Evolutionary conservation across 2,329 filamentous ascomycete species (phyloP).

Genomic region (Aspergillus clavatus): DNA sequence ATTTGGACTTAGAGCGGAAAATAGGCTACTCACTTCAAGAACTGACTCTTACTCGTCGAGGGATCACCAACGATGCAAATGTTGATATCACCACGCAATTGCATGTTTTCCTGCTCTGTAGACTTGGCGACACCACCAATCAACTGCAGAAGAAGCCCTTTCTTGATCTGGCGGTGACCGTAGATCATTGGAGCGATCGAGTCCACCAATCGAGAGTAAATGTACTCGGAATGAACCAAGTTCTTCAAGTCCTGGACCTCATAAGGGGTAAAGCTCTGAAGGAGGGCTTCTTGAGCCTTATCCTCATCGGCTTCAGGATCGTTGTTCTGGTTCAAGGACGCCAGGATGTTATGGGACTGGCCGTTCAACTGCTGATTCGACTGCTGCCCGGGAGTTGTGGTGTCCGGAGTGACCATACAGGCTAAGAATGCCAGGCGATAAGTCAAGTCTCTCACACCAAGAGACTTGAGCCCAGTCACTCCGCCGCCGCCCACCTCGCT

Average conservation of each 20-base stretch:
- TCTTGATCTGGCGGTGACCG: slow-evolving; percentile 96
- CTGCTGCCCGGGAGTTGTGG: slow-evolving; percentile 70
- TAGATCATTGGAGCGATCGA: slow-evolving; percentile 96
- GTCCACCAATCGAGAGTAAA: slow-evolving; percentile 87
- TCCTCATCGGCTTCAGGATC: slow-evolving; percentile 71
- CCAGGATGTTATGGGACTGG: slow-evolving; percentile 78
- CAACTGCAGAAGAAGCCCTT: slow-evolving; percentile 86
- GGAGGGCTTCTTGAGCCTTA: slow-evolving; percentile 78
- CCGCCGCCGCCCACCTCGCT: slow-evolving; percentile 79
- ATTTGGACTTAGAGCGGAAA: neutral
- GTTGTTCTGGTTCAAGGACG: slow-evolving; percentile 70
- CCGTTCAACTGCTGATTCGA: slow-evolving; percentile 64
- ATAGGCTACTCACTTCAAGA: slow-evolving; percentile 62
- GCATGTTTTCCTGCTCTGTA: slow-evolving; percentile 83
- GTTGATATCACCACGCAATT: slow-evolving; percentile 94
- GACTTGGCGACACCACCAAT: slow-evolving; percentile 93
- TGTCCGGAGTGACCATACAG: slow-evolving; percentile 92
- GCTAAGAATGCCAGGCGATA: slow-evolving; percentile 95
- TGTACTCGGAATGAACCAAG: slow-evolving; percentile 94
- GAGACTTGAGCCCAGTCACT: slow-evolving; percentile 79
- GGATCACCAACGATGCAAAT: slow-evolving; percentile 98
- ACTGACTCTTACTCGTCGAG: slow-evolving; percentile 95
- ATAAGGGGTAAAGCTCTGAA: slow-evolving; percentile 75
- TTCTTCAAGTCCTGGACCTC: slow-evolving; percentile 88
- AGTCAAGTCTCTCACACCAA: slow-evolving; percentile 91